Conservation (phyloP, 2,329 filamentous ascomycete genomes). For the Onygenales sp. region DNA sequence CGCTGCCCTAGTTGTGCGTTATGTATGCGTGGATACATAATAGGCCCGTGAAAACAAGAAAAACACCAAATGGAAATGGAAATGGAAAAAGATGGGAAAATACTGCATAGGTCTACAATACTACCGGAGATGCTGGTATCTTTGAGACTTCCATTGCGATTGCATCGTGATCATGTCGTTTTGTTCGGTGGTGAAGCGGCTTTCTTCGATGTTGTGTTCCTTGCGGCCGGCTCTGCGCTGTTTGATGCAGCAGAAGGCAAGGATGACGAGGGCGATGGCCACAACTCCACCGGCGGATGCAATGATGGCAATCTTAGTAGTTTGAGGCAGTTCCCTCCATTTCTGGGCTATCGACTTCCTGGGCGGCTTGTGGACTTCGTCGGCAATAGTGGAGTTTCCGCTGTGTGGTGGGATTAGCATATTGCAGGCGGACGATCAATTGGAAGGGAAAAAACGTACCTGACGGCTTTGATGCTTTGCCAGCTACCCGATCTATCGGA, state of each 20-base stretch:
- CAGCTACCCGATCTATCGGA: constrained; percentile 52
- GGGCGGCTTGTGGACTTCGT: constrained; percentile 26
- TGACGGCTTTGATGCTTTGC: constrained; percentile 55
- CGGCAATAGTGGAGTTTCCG: constrained; percentile 50
- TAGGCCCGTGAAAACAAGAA: background rate
- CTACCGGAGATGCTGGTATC: constrained; percentile 16
- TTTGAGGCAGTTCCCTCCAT: constrained; percentile 35
- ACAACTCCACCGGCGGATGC: constrained; percentile 27
- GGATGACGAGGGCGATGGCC: constrained; percentile 23
- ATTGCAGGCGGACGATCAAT: background rate
- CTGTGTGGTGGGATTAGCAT: constrained; percentile 37
- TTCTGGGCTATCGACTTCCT: constrained; percentile 28
- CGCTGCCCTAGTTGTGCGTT: background rate
- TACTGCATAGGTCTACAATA: background rate
- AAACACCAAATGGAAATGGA: background rate
- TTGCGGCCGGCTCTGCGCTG: constrained; percentile 42
- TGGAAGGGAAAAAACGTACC: constrained; percentile 19
- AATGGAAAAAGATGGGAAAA: background rate
- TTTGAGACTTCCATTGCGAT: constrained; percentile 28
- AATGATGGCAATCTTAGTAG: constrained; percentile 41
- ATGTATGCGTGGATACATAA: background rate
- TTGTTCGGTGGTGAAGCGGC: constrained; percentile 33
- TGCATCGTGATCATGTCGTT: constrained; percentile 31
- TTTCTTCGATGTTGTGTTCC: constrained; percentile 39
- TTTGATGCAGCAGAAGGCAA: constrained; percentile 39